phyloP scores from a whole-genome alignment of 2,329 filamentous ascomycete species.

The Fusarium dimerum region DNA sequence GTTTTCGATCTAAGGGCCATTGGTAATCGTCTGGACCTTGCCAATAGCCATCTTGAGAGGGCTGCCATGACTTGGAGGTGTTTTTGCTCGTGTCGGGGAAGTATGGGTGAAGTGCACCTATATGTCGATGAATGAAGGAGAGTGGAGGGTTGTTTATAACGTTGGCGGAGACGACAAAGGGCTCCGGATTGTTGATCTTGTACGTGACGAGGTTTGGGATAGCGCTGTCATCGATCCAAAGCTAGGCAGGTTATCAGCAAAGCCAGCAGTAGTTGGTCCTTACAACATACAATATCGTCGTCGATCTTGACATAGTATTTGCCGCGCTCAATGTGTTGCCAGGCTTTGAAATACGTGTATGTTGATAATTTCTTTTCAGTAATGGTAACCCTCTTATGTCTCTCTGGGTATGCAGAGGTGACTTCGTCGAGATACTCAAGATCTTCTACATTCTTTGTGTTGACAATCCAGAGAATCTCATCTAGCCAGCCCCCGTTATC shows the following conservation, averaged over 20 bases:
- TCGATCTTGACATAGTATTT: conserved; percentile 27
- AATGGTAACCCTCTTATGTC: conserved; percentile 14
- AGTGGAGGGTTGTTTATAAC: conserved; percentile 24
- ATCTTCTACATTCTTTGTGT: conserved; percentile 8
- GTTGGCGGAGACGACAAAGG: conserved; percentile 19
- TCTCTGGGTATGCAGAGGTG: conserved; percentile 11
- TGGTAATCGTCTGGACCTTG: conserved; percentile 5
- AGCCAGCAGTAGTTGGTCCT: not conserved
- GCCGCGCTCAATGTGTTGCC: conserved; percentile 16
- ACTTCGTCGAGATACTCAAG: conserved; percentile 18
- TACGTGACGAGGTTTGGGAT: conserved; percentile 14
- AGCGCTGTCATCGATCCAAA: conserved; percentile 20
- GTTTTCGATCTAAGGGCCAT: not conserved
- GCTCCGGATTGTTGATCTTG: conserved; percentile 12
- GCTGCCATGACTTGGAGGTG: conserved; percentile 14
- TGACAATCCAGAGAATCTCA: conserved; percentile 20
- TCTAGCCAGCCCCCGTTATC: conserved; percentile 22
- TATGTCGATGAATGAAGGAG: conserved; percentile 19
- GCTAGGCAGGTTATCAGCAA: not conserved
- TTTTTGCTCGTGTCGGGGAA: conserved; percentile 11
- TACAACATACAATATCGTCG: conserved; percentile 8
- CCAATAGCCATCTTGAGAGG: conserved; percentile 14
- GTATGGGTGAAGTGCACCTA: conserved; percentile 21
- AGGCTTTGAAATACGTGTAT: conserved; percentile 19
- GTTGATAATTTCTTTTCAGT: conserved; percentile 7